Base-by-base conservation (phyloP, 2,329 filamentous ascomycete genomes). In the Paecilomyces sp. region DNA sequence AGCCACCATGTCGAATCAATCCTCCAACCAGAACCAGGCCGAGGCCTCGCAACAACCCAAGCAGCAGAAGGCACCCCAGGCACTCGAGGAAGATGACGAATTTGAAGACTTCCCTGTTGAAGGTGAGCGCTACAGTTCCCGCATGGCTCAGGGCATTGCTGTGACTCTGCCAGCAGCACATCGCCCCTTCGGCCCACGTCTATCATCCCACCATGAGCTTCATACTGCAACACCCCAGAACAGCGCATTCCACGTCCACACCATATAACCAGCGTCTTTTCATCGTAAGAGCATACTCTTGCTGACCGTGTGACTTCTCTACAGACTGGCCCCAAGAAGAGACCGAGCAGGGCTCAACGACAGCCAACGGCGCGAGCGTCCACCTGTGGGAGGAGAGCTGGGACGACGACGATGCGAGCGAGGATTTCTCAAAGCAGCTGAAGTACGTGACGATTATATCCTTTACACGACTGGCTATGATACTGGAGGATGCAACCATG, bases 301-400 rank as follows among this genome's bases (percentile, higher is more conserved):
- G 51, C 64, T 63, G 47, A 65, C 66, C 31, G 50, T 47, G 12
- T 25, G 25, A 13, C 34, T 51, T 59, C 13, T 56, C 33, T 59
- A 31, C 68, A 96, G 94, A 97, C 78, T 99, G 94, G 94, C 83
- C 88, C 57, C 88, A 92, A 75, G 91, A 96, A 72, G 92, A 96
- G 72, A 91, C 91, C 62, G 91, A 97, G 73, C 73, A 74, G 56
- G 65, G 88, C 88, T 59, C 89, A 61, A 59, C 70, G 54, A 59
- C 69, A 60, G 64, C 72, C 58, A 72, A 73, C 63, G 86, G 82
- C 62, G 85, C 80, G 67, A 88, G 87, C 70, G 85, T 87, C 74
- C 92, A 97, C 79, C 81, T 99, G 58, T 99, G 94, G 94, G 94
- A 99, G 78, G 94, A 99, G 83, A 97, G 92, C 82, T 99, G 94